Base-by-base conservation (phyloP, 306 rosid species). In the Cyclanthera cordifolia region DNA sequence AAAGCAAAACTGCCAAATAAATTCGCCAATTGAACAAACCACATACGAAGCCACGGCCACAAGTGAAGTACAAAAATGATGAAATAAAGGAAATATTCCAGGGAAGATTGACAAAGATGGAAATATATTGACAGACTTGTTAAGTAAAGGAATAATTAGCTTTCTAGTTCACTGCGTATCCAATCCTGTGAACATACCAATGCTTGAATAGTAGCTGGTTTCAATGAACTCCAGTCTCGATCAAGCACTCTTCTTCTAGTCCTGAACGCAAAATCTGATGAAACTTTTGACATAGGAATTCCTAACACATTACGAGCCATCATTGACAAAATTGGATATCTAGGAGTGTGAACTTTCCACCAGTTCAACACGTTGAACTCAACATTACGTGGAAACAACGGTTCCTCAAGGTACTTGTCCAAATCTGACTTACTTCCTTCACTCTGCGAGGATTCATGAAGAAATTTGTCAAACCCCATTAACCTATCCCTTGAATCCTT, bases 341-440 rank as follows among this genome's bases (percentile, higher is more conserved):
- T 85, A 7, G 97, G 99, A 71, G 95, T 88, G 72, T 94, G 99
- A 50, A 94, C 97, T 81, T 80, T 94, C 99, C 97, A 94, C 99
- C 99, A 94, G 66, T 94, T 90, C 43, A 90, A 74, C 52, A 94
- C 73, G 76, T 73, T 84, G 83, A 94, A 90, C 59, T 87, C 99
- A 19, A 78, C 89, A 64, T 83, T 84, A 0, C 99, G 87, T 1
- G 99, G 99, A 79, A 90, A 94, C 67, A 86, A 90, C 34, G 97
- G 99, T 46, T 94, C 99, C 85, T 94, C 99, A 30, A 94, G 76
- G 78, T 90, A 94, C 84, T 90, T 94, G 69, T 94, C 97, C 58
- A 94, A 79, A 74, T 94, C 99, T 0, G 97, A 86, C 59, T 94
- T 94, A 10, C 76, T 60, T 21, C 94, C 95, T 28, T 94, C 99